Conservation (phyloP, 2,329 filamentous ascomycete genomes). For the Samsoniella hepiali region DNA sequence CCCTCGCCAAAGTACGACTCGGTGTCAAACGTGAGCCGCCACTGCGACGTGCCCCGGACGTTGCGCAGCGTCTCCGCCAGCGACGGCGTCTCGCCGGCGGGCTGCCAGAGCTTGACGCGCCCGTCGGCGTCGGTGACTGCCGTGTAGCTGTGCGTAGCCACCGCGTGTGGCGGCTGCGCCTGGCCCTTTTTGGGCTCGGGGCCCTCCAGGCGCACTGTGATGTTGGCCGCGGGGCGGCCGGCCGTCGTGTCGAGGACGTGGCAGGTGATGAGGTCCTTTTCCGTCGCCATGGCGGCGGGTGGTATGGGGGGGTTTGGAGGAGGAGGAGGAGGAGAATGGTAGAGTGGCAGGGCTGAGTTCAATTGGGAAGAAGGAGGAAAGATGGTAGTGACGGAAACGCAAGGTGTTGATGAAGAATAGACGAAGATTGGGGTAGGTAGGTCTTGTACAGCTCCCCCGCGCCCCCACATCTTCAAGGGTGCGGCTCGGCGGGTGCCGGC, state of each 20-base stretch:
- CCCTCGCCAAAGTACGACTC: constrained; percentile 66
- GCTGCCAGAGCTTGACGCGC: constrained; percentile 66
- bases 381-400: too few relatives aligned
- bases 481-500: constrained; percentile 19
- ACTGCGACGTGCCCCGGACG: constrained; percentile 48
- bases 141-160: constrained; percentile 12
- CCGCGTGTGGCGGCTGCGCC: not conserved
- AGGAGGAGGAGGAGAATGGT: not conserved
- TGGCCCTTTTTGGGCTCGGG: constrained; percentile 29
- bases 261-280: constrained; percentile 72
- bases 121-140: constrained; percentile 69
- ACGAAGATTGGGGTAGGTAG: not conserved
- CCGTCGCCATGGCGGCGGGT: constrained; percentile 3
- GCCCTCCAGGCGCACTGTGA: constrained; percentile 64
- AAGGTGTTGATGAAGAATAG: not conserved
- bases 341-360: not conserved
- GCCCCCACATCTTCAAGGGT: not conserved
- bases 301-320: not conserved
- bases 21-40: constrained; percentile 71
- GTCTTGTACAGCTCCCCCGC: not conserved
- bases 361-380: not conserved
- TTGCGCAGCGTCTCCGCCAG: constrained; percentile 53
- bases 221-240: constrained; percentile 63
- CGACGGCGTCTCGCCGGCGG: constrained; percentile 44
- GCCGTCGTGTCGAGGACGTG: constrained; percentile 81